Percentiles rank a stretch among this genome's conserved stretches.
phyloP scores from a whole-genome alignment of 176 grass and related monocot species.

The Panicum miliaceum region DNA sequence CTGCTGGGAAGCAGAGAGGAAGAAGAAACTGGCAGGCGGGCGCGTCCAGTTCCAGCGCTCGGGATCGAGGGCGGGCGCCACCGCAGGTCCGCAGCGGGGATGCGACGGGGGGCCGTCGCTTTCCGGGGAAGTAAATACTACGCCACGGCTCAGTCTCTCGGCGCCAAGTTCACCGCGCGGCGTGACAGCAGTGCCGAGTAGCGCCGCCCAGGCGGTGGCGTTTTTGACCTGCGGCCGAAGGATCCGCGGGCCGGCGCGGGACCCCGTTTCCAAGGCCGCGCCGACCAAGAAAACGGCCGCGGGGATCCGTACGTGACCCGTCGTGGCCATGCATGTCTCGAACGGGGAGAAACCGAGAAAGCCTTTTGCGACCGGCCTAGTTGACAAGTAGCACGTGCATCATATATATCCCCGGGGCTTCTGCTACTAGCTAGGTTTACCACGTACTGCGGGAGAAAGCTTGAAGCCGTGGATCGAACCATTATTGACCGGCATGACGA shows the following conservation, averaged over 20 bases:
- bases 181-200: neutral
- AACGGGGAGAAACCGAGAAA: neutral
- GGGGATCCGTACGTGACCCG: neutral
- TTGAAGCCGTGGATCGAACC: too few species aligned
- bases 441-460: neutral
- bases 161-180: too few species aligned
- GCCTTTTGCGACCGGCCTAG: slow-evolving; percentile 7
- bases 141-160: neutral
- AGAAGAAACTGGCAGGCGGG: neutral
- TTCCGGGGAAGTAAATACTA: neutral
- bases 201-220: neutral
- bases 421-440: neutral
- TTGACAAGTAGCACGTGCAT: neutral
- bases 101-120: neutral
- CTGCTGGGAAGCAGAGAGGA: neutral
- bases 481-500: too few species aligned
- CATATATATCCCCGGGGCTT: fast-evolving
- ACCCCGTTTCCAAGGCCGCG: neutral
- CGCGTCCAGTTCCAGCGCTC: too few species aligned
- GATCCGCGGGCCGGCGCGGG: neutral
- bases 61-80: too few species aligned
- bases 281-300: slow-evolving; percentile 41
- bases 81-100: too few species aligned
- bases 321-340: too few species aligned
- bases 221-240: neutral